Conservation (phyloP, 2,329 filamentous ascomycete genomes). For the Furcasterigmium furcatum region DNA sequence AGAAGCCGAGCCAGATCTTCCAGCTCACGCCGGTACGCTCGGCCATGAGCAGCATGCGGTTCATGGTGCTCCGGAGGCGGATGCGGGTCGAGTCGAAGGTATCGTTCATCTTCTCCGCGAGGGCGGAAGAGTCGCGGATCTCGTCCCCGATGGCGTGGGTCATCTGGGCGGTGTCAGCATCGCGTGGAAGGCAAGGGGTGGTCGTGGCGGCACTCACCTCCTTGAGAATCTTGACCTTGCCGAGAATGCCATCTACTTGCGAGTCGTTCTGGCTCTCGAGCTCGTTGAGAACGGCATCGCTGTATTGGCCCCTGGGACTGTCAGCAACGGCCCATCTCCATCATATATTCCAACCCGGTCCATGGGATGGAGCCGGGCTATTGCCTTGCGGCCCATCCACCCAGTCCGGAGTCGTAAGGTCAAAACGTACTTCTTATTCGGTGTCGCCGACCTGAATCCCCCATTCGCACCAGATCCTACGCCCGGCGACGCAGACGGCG, state of each 20-base stretch:
- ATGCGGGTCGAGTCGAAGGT: slow-evolving; percentile 82
- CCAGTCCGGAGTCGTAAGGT: too few relatives aligned
- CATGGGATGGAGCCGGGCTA: too few relatives aligned
- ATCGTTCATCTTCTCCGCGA: slow-evolving; percentile 95
- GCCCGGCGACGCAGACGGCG: slow-evolving; percentile 17
- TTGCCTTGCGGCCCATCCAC: too few relatives aligned
- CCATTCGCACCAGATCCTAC: slow-evolving; percentile 20
- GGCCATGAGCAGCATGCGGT: slow-evolving; percentile 93
- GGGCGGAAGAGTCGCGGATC: slow-evolving; percentile 82
- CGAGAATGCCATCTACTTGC: slow-evolving; percentile 84
- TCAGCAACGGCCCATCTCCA: slow-evolving; percentile 3
- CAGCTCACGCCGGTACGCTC: slow-evolving; percentile 91
- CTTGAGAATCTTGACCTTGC: slow-evolving; percentile 87
- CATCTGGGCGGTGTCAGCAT: too few relatives aligned
- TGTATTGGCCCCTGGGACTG: slow-evolving; percentile 75
- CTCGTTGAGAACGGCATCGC: slow-evolving; percentile 85
- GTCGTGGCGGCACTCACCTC: slow-evolving; percentile 59
- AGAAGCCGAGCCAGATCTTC: slow-evolving; percentile 91
- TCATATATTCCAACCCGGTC: too few relatives aligned
- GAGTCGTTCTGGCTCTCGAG: slow-evolving; percentile 94
- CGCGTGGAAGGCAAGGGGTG: too few relatives aligned
- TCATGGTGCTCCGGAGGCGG: slow-evolving; percentile 88
- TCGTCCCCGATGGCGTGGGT: slow-evolving; percentile 92
- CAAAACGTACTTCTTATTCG: slow-evolving; percentile 64
- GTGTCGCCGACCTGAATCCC: slow-evolving; percentile 65